Percentiles rank a stretch among this genome's conserved stretches.
These are phyloP conservation scores for Rhododendron ovatum DNA, from an alignment of 148 eudicot genomes.

Conservation along the genomic window DNA sequence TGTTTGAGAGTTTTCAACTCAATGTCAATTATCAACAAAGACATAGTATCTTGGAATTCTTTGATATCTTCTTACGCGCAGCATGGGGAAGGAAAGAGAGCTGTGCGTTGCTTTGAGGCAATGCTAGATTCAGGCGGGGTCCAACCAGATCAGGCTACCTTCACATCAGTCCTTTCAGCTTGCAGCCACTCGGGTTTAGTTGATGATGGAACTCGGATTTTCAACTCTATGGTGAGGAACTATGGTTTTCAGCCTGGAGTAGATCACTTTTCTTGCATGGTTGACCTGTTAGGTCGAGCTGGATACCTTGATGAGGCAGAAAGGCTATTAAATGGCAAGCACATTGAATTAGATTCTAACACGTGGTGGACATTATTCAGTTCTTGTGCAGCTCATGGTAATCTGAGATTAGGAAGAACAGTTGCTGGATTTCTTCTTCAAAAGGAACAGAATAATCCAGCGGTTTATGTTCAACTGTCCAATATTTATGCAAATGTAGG, in stretches of 20 bases:
- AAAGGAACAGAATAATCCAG: constrained; percentile 37
- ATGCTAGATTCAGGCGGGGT: constrained; percentile 39
- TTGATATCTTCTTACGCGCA: constrained; percentile 71
- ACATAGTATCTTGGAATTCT: constrained; percentile 68
- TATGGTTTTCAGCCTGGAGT: constrained; percentile 46
- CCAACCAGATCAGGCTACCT: constrained; percentile 60
- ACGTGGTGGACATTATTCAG: constrained; percentile 76
- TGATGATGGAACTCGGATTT: constrained; percentile 49
- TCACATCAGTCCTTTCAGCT: constrained; percentile 74
- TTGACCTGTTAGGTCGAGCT: constrained; percentile 71
- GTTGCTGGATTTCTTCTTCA: constrained; percentile 57
- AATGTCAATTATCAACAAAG: constrained; percentile 45
- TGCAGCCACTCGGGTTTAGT: constrained; percentile 81
- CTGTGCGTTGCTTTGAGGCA: constrained; percentile 41
- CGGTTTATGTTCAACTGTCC: constrained; percentile 61
- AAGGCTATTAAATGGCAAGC: constrained; percentile 30
- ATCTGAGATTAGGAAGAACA: constrained; percentile 55
- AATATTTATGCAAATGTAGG: constrained; percentile 72
- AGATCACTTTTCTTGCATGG: constrained; percentile 66
- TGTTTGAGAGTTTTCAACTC: constrained; percentile 47
- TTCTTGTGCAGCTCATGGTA: constrained; percentile 64
- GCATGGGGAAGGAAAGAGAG: constrained; percentile 54
- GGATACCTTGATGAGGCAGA: constrained; percentile 73
- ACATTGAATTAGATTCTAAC: constrained; percentile 31
- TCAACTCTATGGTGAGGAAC: constrained; percentile 52